Evolutionary conservation across 2,329 filamentous ascomycete species (phyloP), one percentile per base, ranked within the genome.

Genomic region (Aaosphaeria arxii): DNA sequence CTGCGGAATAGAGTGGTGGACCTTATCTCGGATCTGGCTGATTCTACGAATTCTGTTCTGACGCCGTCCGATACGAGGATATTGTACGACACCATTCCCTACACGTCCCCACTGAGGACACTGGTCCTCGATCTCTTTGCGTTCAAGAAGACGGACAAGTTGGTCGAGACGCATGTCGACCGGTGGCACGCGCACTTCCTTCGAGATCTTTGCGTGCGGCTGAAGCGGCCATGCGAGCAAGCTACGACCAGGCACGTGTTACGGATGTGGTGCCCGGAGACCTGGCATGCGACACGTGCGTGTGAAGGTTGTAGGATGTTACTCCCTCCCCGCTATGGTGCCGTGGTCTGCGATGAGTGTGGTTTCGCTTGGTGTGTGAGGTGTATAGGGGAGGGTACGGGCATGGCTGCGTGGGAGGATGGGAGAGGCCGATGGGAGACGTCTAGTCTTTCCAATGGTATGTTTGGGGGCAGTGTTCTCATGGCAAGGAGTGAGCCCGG

Each of bases 91-190:
- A 56, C 57, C 1, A 71, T 77, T 41, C 63, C 67, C 40, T 69
- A 71, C 35, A 63, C 54, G 3, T 61, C 71, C 6, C 69, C 70
- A 5, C 48, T 79, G 17, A 57, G 72, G 9, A 56, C 61, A 5
- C 63, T 79, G 1, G 64, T 78, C 11, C 62, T 78, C 31, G 76
- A 79, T 51, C 66, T 79, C 6, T 79, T 78, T 58, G 73, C 74
- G 1, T 78, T 77, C 67, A 79, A 79, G 59, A 77, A 77, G 53
- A 79, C 76, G 33, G 76, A 77, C 53, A 70, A 72, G 17, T 53
- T 79, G 11, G 63, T 79, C 11, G 71, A 71, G 39, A 69, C 62
- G 17, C 76, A 79, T 53, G 64, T 63, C 46, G 75, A 78, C 50
- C 62, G 69, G 28, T 78, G 76, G 75, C 75, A 78, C 47, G 74